Evolutionary conservation across 805 yeast species (phyloP).

Genomic region (Wickerhamomyces subpelliculosus): DNA sequence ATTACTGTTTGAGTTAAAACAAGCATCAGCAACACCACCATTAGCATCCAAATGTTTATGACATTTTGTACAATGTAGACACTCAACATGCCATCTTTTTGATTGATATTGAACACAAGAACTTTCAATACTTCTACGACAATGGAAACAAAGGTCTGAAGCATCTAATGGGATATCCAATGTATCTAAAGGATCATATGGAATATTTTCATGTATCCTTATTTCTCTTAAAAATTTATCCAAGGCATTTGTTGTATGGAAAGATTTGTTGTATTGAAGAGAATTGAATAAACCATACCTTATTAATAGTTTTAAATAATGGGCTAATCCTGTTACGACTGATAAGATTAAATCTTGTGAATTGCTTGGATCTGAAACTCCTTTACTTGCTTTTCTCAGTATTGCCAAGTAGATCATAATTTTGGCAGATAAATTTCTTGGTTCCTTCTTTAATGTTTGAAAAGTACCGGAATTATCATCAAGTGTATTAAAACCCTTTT

Average conservation of each 20-base stretch:
- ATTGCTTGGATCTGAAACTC: conserved; percentile 26
- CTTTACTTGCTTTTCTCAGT: conserved; percentile 51
- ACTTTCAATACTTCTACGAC: conserved; percentile 77
- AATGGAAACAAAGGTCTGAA: conserved; percentile 68
- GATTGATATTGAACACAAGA: conserved; percentile 59
- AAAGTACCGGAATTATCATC: conserved; percentile 7
- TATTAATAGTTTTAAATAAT: conserved; percentile 78
- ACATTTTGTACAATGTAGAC: conserved; percentile 66
- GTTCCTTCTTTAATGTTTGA: conserved; percentile 29
- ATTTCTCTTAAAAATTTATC: conserved; percentile 55
- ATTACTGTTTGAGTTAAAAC: conserved; percentile 28
- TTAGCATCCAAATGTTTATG: conserved; percentile 29
- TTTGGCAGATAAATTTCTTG: conserved; percentile 83
- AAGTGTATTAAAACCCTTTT: not conserved
- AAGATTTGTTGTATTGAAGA: conserved; percentile 53
- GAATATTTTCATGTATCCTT: conserved; percentile 36
- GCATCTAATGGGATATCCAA: conserved; percentile 49
- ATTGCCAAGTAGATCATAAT: conserved; percentile 84
- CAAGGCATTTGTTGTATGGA: conserved; percentile 53
- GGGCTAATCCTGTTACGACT: conserved; percentile 86
- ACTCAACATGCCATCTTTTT: conserved; percentile 75
- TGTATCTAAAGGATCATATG: conserved; percentile 25
- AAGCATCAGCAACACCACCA: conserved; percentile 38
- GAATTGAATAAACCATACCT: conserved; percentile 76
- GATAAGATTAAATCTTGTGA: conserved; percentile 63